phyloP scores from a whole-genome alignment of 805 yeast genomes.

The Nakazawaea siamensis region DNA sequence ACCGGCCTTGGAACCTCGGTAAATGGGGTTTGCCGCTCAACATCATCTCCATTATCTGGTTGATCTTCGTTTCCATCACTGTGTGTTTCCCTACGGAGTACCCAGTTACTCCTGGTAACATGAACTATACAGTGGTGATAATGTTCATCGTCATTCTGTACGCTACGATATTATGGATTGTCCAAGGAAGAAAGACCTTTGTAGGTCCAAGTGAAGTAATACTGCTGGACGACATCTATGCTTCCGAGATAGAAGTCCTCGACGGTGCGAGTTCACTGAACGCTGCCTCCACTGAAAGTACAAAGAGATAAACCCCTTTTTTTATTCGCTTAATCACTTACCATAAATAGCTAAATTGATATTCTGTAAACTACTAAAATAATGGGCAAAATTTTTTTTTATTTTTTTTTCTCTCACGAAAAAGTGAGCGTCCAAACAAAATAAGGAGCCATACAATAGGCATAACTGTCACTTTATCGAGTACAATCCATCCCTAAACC shows the following conservation, averaged over 20 bases:
- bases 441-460: too few relatives aligned
- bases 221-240: constrained; percentile 3
- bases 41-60: constrained; percentile 15
- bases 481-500: too few relatives aligned
- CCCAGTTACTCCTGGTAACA: constrained; percentile 18
- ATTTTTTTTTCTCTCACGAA: too few relatives aligned
- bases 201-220: constrained; percentile 17
- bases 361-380: too few relatives aligned
- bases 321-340: too few relatives aligned
- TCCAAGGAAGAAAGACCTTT: constrained; percentile 19
- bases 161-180: constrained; percentile 16
- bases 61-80: constrained; percentile 16
- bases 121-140: constrained; percentile 21
- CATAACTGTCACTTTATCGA: too few relatives aligned
- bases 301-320: too few relatives aligned
- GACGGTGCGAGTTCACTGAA: too few relatives aligned
- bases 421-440: too few relatives aligned
- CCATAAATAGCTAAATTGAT: too few relatives aligned
- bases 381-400: too few relatives aligned
- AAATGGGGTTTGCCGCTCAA: constrained; percentile 15
- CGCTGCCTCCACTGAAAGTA: too few relatives aligned
- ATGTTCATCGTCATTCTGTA: constrained; percentile 16
- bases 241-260: neutral
- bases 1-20: constrained; percentile 20
- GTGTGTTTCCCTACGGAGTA: constrained; percentile 18